phyloP scores from a whole-genome alignment of 495 filamentous ascomycete species.

The Staphylotrichum tortipilum region DNA sequence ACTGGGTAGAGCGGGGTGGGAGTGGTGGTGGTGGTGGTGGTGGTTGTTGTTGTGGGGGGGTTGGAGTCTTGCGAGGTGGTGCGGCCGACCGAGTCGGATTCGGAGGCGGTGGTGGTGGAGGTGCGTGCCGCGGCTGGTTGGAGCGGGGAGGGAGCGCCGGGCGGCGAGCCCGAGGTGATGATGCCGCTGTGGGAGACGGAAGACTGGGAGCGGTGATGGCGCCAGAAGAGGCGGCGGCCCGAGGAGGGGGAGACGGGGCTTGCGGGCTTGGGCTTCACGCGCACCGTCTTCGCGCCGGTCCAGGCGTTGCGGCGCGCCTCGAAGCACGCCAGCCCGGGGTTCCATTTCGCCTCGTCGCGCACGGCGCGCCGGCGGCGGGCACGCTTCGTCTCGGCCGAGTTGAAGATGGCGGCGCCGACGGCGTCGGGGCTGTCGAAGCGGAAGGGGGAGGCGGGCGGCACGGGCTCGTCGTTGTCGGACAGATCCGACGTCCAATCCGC shows the following conservation, averaged over 20 bases:
- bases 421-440: slow-evolving; percentile 57
- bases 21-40: too few relatives aligned
- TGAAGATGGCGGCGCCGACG: slow-evolving; percentile 39
- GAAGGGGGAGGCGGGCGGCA: slow-evolving; percentile 38
- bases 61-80: slow-evolving; percentile 13
- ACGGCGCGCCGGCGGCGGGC: slow-evolving; percentile 53
- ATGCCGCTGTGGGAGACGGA: slow-evolving; percentile 21
- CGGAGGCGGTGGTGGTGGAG: slow-evolving; percentile 14
- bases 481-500: slow-evolving; percentile 42
- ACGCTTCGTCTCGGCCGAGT: slow-evolving; percentile 34
- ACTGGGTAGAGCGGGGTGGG: slow-evolving; percentile 27
- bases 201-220: slow-evolving; percentile 24
- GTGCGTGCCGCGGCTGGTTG: slow-evolving; percentile 14
- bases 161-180: slow-evolving; percentile 11
- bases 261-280: slow-evolving; percentile 30
- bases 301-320: slow-evolving; percentile 70
- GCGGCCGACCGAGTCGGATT: slow-evolving; percentile 14
- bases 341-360: slow-evolving; percentile 75
- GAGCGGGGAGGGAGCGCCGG: slow-evolving; percentile 16
- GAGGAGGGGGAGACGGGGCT: slow-evolving; percentile 26
- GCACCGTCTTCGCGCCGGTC: slow-evolving; percentile 60
- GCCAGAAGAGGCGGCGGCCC: slow-evolving; percentile 21
- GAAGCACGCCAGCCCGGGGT: slow-evolving; percentile 70
- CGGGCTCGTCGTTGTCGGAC: slow-evolving; percentile 31
- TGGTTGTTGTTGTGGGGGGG: too few relatives aligned